Evolutionary conservation across 495 filamentous ascomycete genomes (phyloP), one percentile per base, ranked within the genome.

Genomic region (Penicillium arizonense): DNA sequence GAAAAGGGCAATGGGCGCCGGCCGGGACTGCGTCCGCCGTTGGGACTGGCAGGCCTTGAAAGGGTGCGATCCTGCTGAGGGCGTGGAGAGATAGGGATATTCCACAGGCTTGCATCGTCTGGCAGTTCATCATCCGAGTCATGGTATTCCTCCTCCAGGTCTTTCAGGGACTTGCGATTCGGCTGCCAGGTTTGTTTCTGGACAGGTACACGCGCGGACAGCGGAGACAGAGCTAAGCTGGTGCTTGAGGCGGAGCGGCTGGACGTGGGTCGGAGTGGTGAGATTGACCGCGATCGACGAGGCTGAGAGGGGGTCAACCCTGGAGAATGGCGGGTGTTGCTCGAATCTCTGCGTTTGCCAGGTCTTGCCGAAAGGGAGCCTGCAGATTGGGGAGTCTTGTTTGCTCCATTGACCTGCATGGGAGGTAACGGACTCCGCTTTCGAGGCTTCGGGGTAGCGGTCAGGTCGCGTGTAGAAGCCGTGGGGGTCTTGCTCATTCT

Each of bases 51-150:
- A 20, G 58, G 52, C 23, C 74, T 69, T 5, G 78, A 76, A 0
- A 82, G 83, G 3, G 78, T 59, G 40, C 89, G 80, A 57, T 90
- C 87, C 41, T 77, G 75, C 0, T 79, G 75, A 4, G 89, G 90
- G 14, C 91, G 82, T 9, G 94, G 94, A 8, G 91, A 96, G n/a
- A 98, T 83, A 0, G 94, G 94, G 7, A 98, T 89, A 61, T 97
- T 97, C 77, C 90, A 91, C 18, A 98, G 76, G 59, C 93, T 85
- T 13, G 90, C 86, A 59, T 95, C 94, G 48, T 95, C 90, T 5
- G 94, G 94, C 20, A 98, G 82, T 47, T 97, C 91, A 52, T 96
- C 93, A 52, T 96, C 94, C 10, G 84, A 85, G 51, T 96, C 89
- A 66, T 92, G 81, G 55, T 87, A 96, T 65, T 97, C 93, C 36